Conservation (phyloP, 2,329 filamentous ascomycete genomes). For the Zymoseptoria brevis region DNA sequence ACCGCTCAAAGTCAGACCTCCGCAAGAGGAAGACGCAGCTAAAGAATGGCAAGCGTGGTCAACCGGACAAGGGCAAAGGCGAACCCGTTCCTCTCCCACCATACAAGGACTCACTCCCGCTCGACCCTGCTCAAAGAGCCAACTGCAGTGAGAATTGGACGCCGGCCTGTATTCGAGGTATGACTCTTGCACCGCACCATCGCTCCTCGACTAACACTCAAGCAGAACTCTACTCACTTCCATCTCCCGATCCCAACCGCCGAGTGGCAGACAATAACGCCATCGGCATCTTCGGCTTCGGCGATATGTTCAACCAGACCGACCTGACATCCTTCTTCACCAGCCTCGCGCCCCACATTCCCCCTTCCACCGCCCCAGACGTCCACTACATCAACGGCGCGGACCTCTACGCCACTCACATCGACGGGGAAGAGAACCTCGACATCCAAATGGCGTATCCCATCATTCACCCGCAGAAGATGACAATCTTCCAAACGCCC, state of each 20-base stretch:
- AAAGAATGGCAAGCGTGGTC: not conserved
- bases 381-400: constrained; percentile 21
- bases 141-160: not conserved
- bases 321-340: constrained; percentile 19
- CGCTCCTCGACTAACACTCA: not conserved
- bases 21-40: not conserved
- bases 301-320: constrained; percentile 9
- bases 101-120: not conserved
- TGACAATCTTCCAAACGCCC: constrained; percentile 12
- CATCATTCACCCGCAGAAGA: constrained; percentile 19
- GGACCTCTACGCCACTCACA: constrained; percentile 11
- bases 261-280: not conserved
- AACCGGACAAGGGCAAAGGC: not conserved
- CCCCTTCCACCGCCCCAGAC: constrained; percentile 15
- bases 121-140: not conserved
- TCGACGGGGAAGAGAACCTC: constrained; percentile 20
- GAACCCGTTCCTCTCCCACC: too few relatives aligned
- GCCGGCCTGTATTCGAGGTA: not conserved
- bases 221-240: not conserved
- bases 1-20: not conserved
- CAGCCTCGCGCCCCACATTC: constrained; percentile 18
- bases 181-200: not conserved
- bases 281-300: not conserved
- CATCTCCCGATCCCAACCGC: not conserved
- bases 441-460: constrained; percentile 18